These are phyloP conservation scores for Saccharomycopsis crataegensis DNA, from an alignment of 1,139 yeast genomes.

Conservation along the genomic window DNA sequence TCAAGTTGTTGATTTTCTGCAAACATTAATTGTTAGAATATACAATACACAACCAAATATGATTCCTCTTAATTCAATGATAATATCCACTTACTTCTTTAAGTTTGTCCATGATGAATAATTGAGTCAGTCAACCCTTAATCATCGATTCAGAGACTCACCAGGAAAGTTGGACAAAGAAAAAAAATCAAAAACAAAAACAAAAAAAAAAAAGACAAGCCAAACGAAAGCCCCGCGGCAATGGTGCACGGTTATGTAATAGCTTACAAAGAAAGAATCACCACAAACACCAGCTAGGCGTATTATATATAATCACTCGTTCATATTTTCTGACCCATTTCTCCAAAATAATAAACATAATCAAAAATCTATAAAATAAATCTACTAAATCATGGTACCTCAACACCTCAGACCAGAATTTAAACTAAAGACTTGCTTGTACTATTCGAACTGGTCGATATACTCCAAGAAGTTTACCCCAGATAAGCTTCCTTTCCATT, in stretches of 20 bases:
- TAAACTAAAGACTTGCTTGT: constrained; percentile 25
- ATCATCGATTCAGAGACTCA: too few relatives aligned
- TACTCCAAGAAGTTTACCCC: constrained; percentile 57
- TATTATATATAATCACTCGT: too few relatives aligned
- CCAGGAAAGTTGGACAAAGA: neutral
- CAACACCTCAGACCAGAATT: too few relatives aligned
- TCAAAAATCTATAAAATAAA: too few relatives aligned
- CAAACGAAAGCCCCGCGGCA: too few relatives aligned
- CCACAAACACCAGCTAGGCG: too few relatives aligned
- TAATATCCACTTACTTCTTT: constrained; percentile 37
- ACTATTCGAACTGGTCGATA: constrained; percentile 66
- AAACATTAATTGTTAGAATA: neutral
- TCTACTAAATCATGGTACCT: too few relatives aligned
- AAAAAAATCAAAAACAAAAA: neutral
- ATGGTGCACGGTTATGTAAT: too few relatives aligned
- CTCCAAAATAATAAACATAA: too few relatives aligned
- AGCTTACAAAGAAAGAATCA: too few relatives aligned
- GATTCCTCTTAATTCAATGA: neutral
- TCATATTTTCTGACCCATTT: too few relatives aligned
- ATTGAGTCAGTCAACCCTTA: neutral
- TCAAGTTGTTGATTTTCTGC: constrained; percentile 62
- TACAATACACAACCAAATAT: neutral
- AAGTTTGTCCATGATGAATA: constrained; percentile 37
- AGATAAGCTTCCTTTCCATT: constrained; percentile 49
- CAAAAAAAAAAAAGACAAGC: neutral